phyloP scores from a whole-genome alignment of 2,329 filamentous ascomycete species.

The Phoma sp. region DNA sequence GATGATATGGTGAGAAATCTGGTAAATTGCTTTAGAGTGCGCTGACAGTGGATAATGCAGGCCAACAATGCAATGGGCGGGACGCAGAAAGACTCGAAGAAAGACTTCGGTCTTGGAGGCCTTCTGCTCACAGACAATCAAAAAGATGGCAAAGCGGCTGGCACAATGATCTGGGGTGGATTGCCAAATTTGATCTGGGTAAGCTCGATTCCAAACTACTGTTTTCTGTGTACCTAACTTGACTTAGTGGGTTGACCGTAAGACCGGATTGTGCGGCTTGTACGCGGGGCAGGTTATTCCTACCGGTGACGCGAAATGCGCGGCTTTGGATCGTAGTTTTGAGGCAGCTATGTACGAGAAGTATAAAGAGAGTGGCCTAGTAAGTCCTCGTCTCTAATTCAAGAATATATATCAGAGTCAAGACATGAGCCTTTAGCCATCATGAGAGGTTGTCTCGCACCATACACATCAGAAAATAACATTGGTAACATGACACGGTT shows the following conservation, averaged over 20 bases:
- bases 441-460: no score
- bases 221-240: conserved; percentile 1
- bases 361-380: conserved; percentile 14
- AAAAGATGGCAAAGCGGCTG: conserved; percentile 30
- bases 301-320: conserved; percentile 34
- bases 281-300: conserved; percentile 42
- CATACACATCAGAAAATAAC: no score
- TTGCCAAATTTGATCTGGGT: conserved; percentile 46
- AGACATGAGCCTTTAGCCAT: no score
- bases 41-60: conserved; percentile 10
- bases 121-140: conserved; percentile 32
- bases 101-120: conserved; percentile 44
- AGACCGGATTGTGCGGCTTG: conserved; percentile 39
- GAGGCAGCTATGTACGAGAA: conserved; percentile 31
- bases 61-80: conserved; percentile 36
- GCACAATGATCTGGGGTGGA: conserved; percentile 46
- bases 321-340: conserved; percentile 26
- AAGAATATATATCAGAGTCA: neutral
- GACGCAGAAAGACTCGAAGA: conserved; percentile 19
- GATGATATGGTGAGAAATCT: conserved; percentile 22
- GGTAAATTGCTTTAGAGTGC: neutral
- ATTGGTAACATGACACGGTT: no score
- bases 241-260: conserved; percentile 42
- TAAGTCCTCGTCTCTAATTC: conserved; percentile 12
- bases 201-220: neutral